A percentile compares a stretch with the other conserved stretches of the same genome.
Evolutionary conservation across 192 early-diverging fungal species (phyloP).

Genomic region (Coemansia sp.): DNA sequence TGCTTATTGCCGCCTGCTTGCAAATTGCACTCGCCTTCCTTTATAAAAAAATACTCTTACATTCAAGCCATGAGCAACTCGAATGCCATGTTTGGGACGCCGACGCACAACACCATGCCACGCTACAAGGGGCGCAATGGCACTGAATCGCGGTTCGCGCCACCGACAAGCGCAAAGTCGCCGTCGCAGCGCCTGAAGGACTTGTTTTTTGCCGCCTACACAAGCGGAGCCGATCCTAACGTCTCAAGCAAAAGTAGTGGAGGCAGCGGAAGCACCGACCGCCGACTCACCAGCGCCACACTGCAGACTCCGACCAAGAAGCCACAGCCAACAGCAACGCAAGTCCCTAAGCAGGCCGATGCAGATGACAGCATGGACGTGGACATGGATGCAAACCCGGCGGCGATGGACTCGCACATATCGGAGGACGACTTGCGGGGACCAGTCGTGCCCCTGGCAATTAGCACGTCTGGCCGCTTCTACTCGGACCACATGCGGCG

Average conservation of each 20-base stretch:
- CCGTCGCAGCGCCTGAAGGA: conserved; percentile 53
- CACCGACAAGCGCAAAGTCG: conserved; percentile 19
- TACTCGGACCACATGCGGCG: conserved; percentile 58
- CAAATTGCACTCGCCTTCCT: neutral
- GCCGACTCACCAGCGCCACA: conserved; percentile 20
- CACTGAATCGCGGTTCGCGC: neutral
- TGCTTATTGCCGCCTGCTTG: too few species aligned
- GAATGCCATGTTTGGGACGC: conserved; percentile 30
- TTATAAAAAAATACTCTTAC: neutral
- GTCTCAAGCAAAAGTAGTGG: conserved; percentile 12
- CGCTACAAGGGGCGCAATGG: conserved; percentile 24
- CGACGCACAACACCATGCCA: conserved; percentile 22
- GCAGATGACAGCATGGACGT: conserved; percentile 39
- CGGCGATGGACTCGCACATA: conserved; percentile 9
- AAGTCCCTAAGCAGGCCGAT: neutral
- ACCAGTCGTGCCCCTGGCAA: conserved; percentile 42
- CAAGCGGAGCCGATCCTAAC: conserved; percentile 22
- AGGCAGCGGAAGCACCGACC: neutral
- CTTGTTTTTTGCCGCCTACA: conserved; percentile 54
- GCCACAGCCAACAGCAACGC: neutral
- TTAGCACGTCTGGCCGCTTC: conserved; percentile 36
- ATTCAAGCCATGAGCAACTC: conserved; percentile 19
- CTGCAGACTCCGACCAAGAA: conserved; percentile 39
- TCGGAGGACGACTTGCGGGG: conserved; percentile 29
- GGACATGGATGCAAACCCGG: conserved; percentile 8